Base-by-base conservation (phyloP, 164 flowering plant species). In the Vitis labrusca region DNA sequence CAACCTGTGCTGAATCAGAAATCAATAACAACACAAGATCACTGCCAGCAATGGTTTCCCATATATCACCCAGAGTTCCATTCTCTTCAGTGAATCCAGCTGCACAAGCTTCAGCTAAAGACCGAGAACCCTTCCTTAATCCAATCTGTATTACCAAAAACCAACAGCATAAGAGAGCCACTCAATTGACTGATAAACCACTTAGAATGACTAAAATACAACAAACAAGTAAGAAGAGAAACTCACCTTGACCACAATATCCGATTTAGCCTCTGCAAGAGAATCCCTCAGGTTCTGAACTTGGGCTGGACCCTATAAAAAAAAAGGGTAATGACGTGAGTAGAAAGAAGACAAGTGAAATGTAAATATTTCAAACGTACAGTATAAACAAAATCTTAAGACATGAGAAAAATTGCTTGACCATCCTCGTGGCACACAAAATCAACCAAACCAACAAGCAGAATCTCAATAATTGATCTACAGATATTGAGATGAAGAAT, bases 1-100 rank as follows among this genome's bases (percentile, higher is more conserved):
- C n/a, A 66, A 94, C 98, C 99, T 95, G 99, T 44, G 99, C 99
- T 54, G 99, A 81, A 85, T 95, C 99, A 63, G 98, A 93, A 73
- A 95, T 93, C 79, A 93, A 83, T 7, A 93, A 81, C 81, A 95
- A 77, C 59, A 95, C 94, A 58, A 95, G 89, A 84, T 95, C 98
- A 75, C 99, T 95, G 70, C 86, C 81, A 1, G 96, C 79, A 56
- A 95, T 37, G 29, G 99, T 95, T 72, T 93, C 98, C 78, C 81
- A 95, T 65, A 91, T 91, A 66, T 92, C 98, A 78, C 99, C 98
- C 29, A 94, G 75, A 71, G 97, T 92, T 48, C 98, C 97, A 84
- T 61, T 85, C 81, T 91, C 98, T 80, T 95, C 98, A 6, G 86
- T 78, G 77, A 95, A 95, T 10, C 99, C 99, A 82, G 91, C 91